Evolutionary conservation across 2,329 filamentous ascomycete species (phyloP).

Genomic region (Lecanicillium sp.): DNA sequence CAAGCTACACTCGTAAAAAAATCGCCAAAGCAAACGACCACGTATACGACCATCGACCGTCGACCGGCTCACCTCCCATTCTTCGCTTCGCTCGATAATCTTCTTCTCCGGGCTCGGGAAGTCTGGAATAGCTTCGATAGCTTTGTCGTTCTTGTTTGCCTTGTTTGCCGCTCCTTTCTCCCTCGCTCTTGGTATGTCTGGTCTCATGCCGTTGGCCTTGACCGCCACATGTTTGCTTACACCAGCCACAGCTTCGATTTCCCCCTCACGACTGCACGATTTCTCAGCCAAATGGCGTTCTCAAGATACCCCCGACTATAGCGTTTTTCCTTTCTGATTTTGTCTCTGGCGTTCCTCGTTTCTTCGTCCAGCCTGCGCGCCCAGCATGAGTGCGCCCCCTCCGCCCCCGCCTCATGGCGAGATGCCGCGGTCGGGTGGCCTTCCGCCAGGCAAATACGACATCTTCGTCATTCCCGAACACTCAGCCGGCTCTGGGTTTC

Average conservation of each 20-base stretch:
- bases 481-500: conserved; percentile 79
- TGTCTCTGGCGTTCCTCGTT: conserved; percentile 5
- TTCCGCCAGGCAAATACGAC: conserved; percentile 89
- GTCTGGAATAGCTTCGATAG: background rate
- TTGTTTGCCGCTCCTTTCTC: background rate
- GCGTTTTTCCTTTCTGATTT: conserved; percentile 8
- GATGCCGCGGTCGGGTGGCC: conserved; percentile 61
- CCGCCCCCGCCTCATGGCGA: conserved; percentile 82
- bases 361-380: conserved; percentile 7
- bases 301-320: conserved; percentile 21
- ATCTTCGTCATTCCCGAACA: conserved; percentile 96
- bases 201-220: background rate
- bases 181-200: conserved; percentile 1
- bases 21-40: too few relatives aligned
- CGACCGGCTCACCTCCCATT: conserved; percentile 1
- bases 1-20: conserved; percentile 11
- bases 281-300: conserved; percentile 25
- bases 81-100: background rate
- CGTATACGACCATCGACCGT: background rate
- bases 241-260: conserved; percentile 14
- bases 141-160: background rate
- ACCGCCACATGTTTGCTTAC: background rate
- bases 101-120: conserved; percentile 1
- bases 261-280: conserved; percentile 16
- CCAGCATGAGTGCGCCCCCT: conserved; percentile 54